Percentiles rank a stretch among this genome's conserved stretches.
These are phyloP conservation scores for Marasmius oreades DNA, from an alignment of 1,284 basidiomycete species.

Conservation along the genomic window DNA sequence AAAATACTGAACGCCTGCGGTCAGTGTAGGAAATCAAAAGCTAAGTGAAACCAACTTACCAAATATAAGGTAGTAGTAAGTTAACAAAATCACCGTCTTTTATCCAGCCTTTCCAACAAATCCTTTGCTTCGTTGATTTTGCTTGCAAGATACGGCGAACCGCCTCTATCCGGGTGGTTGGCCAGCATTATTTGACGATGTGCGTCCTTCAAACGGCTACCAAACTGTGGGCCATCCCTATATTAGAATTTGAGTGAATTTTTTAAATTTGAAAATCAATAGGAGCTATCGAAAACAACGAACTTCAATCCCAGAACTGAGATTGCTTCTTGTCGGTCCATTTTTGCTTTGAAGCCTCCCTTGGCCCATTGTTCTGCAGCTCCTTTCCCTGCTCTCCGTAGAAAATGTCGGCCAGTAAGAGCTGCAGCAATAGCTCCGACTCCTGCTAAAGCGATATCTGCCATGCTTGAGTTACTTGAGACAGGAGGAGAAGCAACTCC, in stretches of 20 bases:
- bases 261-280: no score
- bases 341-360: constrained; percentile 96
- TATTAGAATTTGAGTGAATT: background rate
- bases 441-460: constrained; percentile 74
- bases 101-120: constrained; percentile 57
- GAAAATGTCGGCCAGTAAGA: constrained; percentile 67
- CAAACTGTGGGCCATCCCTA: constrained; percentile 75
- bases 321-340: constrained; percentile 94
- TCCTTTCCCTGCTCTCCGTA: constrained; percentile 54
- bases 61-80: background rate
- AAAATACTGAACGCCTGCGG: background rate
- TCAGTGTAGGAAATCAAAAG: background rate
- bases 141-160: constrained; percentile 94
- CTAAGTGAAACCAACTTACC: background rate
- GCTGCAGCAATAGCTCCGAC: constrained; percentile 82
- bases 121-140: constrained; percentile 96
- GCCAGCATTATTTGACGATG: constrained; percentile 92
- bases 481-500: background rate
- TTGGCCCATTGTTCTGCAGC: constrained; percentile 85
- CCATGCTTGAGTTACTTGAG: constrained; percentile 43
- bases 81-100: background rate
- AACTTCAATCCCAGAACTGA: constrained; percentile 89
- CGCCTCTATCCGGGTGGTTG: constrained; percentile 96
- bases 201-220: constrained; percentile 81
- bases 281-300: constrained; percentile 29